These are phyloP conservation scores for Hypholoma fasciculare DNA, from an alignment of 768 basidiomycete species.

Conservation along the genomic window DNA sequence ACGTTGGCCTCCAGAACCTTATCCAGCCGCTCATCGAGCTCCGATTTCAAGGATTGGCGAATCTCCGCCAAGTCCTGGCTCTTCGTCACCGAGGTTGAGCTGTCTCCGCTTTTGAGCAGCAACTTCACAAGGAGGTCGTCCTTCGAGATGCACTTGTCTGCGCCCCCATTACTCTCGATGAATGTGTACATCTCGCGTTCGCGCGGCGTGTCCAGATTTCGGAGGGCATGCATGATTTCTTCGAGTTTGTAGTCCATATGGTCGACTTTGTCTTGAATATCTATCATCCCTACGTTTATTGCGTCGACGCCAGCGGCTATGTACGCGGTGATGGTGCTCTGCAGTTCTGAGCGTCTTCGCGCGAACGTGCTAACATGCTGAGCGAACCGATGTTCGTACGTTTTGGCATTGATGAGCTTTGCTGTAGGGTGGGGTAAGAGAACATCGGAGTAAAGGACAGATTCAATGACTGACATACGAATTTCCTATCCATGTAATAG, in stretches of 20 bases:
- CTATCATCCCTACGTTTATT: slow-evolving; percentile 26
- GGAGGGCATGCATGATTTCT: slow-evolving; percentile 25
- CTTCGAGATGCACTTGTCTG: slow-evolving; percentile 28
- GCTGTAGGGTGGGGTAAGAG: slow-evolving; percentile 11
- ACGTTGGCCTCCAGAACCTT: slow-evolving; percentile 2
- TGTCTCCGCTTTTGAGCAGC: slow-evolving; percentile 19
- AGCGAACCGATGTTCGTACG: slow-evolving; percentile 34
- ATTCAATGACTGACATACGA: slow-evolving; percentile 23
- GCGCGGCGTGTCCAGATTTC: slow-evolving; percentile 31
- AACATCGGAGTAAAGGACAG: not conserved
- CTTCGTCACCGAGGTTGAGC: not conserved
- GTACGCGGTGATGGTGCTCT: slow-evolving; percentile 30
- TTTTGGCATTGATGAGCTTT: slow-evolving; percentile 26
- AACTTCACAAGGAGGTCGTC: slow-evolving; percentile 28
- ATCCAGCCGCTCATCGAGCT: slow-evolving; percentile 8
- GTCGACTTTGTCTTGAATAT: slow-evolving; percentile 15
- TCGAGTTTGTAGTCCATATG: slow-evolving; percentile 24
- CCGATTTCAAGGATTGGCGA: not conserved
- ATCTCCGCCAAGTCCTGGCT: not conserved
- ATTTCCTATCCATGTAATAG: slow-evolving; percentile 33
- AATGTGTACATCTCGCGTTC: slow-evolving; percentile 32
- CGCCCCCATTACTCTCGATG: slow-evolving; percentile 33
- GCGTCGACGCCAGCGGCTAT: slow-evolving; percentile 27
- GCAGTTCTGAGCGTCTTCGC: slow-evolving; percentile 29
- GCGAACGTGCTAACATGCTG: slow-evolving; percentile 29